Evolutionary conservation across 2,329 filamentous ascomycete genomes (phyloP).

Genomic region (Penicillium fuscoglaucum): DNA sequence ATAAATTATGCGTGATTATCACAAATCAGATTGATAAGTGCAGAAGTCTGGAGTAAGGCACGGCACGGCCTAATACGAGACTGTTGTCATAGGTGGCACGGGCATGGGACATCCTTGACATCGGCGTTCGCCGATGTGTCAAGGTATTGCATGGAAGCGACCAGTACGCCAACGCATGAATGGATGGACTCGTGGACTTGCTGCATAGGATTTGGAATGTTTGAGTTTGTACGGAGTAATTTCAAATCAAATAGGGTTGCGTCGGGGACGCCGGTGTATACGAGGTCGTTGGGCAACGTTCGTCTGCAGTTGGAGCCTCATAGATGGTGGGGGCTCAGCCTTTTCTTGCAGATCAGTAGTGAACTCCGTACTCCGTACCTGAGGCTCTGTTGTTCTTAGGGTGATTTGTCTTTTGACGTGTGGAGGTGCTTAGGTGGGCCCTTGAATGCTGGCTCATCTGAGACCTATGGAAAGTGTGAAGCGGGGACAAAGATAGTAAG

Average conservation of each 20-base stretch:
- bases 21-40: not conserved
- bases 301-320: slow-evolving; percentile 2
- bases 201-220: not conserved
- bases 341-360: not conserved
- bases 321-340: not conserved
- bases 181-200: not conserved
- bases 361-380: not conserved
- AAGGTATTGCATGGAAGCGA: not conserved
- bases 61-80: not conserved
- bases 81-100: slow-evolving; percentile 3
- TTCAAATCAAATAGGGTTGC: not conserved
- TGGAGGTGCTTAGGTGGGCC: not conserved
- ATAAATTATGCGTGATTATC: not conserved
- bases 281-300: not conserved
- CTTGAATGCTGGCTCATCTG: not conserved
- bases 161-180: not conserved
- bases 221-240: not conserved
- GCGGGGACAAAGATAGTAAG: not conserved
- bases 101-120: not conserved
- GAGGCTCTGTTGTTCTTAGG: slow-evolving; percentile 3
- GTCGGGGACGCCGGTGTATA: slow-evolving; percentile 7
- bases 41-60: not conserved
- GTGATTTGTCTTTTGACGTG: not conserved
- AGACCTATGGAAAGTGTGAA: not conserved
- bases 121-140: slow-evolving; percentile 4